A percentile compares a stretch with the other conserved stretches of the same genome.
Evolutionary conservation across 2,329 filamentous ascomycete genomes (phyloP).

Genomic region (Aureobasidium sp.): DNA sequence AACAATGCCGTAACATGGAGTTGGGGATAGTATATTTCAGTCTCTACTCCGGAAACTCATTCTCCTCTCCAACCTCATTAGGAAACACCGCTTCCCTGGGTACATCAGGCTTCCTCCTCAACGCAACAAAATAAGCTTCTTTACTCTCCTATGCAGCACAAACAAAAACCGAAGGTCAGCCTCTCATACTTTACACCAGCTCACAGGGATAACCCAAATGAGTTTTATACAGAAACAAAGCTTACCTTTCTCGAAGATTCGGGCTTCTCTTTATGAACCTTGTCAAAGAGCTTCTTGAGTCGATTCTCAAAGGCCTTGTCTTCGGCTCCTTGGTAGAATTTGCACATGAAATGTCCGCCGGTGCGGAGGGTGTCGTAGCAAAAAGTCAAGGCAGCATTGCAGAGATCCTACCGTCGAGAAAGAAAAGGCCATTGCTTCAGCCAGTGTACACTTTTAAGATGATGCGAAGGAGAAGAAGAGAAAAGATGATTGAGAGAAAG

Average conservation of each 20-base stretch:
- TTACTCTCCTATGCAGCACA: constrained; percentile 62
- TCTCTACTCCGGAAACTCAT: neutral
- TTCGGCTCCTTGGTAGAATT: constrained; percentile 89
- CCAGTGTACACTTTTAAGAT: neutral
- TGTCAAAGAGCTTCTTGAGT: constrained; percentile 67
- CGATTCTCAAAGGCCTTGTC: constrained; percentile 70
- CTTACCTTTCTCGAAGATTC: constrained; percentile 78
- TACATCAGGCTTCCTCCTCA: constrained; percentile 54
- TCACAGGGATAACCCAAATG: no score
- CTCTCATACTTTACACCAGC: no score
- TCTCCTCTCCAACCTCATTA: constrained; percentile 7
- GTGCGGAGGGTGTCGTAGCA: constrained; percentile 71
- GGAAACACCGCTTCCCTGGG: constrained; percentile 38
- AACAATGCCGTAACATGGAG: no score
- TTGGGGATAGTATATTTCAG: no score
- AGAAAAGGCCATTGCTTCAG: neutral
- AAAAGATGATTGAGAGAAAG: neutral
- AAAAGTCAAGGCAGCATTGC: constrained; percentile 75
- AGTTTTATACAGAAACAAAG: constrained; percentile 13
- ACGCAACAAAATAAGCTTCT: constrained; percentile 77
- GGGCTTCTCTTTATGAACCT: constrained; percentile 81
- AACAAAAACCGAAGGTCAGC: neutral
- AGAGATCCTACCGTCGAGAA: constrained; percentile 63
- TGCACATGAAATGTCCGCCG: constrained; percentile 90
- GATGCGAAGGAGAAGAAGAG: neutral